Conservation (phyloP, 192 early-diverging fungal genomes). For the Rhizoclosmatium globosum region DNA sequence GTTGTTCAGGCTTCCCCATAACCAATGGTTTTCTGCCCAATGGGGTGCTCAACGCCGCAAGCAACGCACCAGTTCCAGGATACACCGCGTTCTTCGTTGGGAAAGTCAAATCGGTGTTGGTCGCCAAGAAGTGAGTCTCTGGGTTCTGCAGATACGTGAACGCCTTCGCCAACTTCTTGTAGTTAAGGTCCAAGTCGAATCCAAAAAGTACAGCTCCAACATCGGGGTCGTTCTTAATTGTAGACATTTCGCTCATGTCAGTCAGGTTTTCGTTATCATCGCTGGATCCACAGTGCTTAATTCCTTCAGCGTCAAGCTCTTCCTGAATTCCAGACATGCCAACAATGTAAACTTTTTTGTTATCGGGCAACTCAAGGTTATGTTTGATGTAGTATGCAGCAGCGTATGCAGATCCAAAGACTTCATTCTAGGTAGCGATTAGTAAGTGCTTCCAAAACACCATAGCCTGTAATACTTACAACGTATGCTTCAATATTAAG, state of each 20-base stretch:
- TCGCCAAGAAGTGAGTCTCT: conserved; percentile 85
- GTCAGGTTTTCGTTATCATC: conserved; percentile 62
- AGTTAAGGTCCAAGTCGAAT: conserved; percentile 92
- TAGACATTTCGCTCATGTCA: conserved; percentile 59
- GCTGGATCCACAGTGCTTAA: conserved; percentile 62
- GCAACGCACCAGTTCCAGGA: conserved; percentile 82
- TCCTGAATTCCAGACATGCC: conserved; percentile 88
- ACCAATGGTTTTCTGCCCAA: conserved; percentile 81
- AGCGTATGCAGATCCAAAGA: conserved; percentile 92
- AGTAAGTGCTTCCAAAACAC: neutral
- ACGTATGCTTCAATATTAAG: conserved; percentile 79
- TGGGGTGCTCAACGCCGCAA: conserved; percentile 76
- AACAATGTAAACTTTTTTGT: conserved; percentile 92
- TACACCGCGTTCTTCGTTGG: conserved; percentile 79
- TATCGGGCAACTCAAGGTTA: conserved; percentile 79
- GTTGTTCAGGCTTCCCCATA: conserved; percentile 92
- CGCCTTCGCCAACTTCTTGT: conserved; percentile 91
- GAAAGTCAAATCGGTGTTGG: conserved; percentile 92
- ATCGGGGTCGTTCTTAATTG: conserved; percentile 67
- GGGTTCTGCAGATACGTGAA: conserved; percentile 82
- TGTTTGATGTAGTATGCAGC: conserved; percentile 92
- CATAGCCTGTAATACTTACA: conserved; percentile 51
- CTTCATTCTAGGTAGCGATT: conserved; percentile 71
- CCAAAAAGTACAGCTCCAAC: conserved; percentile 95
- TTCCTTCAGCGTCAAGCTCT: conserved; percentile 85